Conservation (phyloP, 352 stramenopile species). For the Hyphochytrium catenoides region DNA sequence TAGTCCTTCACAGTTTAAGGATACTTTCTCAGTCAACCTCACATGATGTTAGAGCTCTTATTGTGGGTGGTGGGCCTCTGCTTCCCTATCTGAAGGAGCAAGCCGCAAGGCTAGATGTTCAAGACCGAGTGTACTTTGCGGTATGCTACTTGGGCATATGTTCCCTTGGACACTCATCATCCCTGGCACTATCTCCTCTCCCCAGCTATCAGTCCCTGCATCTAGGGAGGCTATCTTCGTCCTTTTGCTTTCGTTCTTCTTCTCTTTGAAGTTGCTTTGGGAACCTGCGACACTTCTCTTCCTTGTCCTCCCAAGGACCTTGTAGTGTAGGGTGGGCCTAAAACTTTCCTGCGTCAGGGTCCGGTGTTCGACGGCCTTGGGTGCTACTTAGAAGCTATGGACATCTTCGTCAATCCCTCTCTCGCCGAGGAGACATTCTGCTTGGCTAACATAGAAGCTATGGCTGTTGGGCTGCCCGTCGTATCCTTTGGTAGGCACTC, state of each 20-base stretch:
- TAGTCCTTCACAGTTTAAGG: no score
- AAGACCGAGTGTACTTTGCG: slow-evolving; percentile 3
- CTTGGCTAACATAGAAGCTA: slow-evolving; percentile 22
- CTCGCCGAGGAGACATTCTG: slow-evolving; percentile 21
- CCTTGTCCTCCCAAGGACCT: no score
- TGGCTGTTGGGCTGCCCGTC: slow-evolving; percentile 14
- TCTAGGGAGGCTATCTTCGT: no score
- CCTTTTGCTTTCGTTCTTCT: no score
- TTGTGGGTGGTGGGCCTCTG: slow-evolving; percentile 16
- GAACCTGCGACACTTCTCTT: no score
- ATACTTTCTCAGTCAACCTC: no score
- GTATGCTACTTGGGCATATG: no score
- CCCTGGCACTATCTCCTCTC: no score
- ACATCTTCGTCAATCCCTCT: slow-evolving; percentile 17
- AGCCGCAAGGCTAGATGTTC: slow-evolving; percentile 10
- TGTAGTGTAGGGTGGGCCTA: slow-evolving; percentile 5
- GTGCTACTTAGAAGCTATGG: slow-evolving; percentile 7
- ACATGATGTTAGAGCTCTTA: slow-evolving; percentile 11
- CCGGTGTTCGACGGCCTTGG: slow-evolving; percentile 4
- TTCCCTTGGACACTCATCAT: no score
- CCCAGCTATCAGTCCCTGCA: no score
- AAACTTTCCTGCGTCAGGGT: slow-evolving; percentile 9
- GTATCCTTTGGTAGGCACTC: slow-evolving; percentile 25
- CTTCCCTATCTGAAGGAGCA: slow-evolving; percentile 6
- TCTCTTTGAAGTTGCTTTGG: no score